Base-by-base conservation (phyloP, 2,329 filamentous ascomycete species). In the Trichoderma sp. region DNA sequence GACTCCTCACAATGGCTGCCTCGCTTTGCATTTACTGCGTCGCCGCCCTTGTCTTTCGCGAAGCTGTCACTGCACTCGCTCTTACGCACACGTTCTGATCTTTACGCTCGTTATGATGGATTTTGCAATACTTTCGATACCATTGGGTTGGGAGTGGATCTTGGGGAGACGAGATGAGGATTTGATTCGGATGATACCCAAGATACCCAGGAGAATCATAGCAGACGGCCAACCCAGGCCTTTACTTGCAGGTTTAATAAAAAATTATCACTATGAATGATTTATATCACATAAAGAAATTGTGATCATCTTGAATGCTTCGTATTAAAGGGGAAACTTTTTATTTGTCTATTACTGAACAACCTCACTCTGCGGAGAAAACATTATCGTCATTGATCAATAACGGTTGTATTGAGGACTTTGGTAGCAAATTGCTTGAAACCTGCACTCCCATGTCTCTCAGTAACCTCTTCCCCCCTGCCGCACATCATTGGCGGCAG, bases 101-200 rank as follows among this genome's bases (percentile, higher is more conserved):
- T 45, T 39, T 39, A 63, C 61, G 52, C 61, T 64, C 61, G 51
- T 57, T 56, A 47, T 63, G 43, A 41, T 52, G 30, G 28, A 26
- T 54, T 62, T 62, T 44, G 57, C 50, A 28, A 43, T 61, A 47
- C 51, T 43, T 52, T 61, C 43, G 55, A 62, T 62, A 63, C 51
- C 30, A 28, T 21, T 43, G 19, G 19, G n/a, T 39, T 41, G 60
- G 51, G n/a, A 39, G 52, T 44, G 61, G 52, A 64, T 64, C 61
- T 64, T 63, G 60, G 60, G 57, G 43, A 30, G 60, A 63, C 39
- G 12, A n/a, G 50, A 55, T 34, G 26, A n/a, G 24, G 39, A 30
- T 44, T 63, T 63, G 41, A 24, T 28, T 26, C 45, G 50, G 54
- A 63, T 65, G 68, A 71, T 71, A 71, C 70, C 70, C 66, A 67